Percentiles rank a stretch among this genome's conserved stretches.
Evolutionary conservation across 2,329 filamentous ascomycete genomes (phyloP).

Genomic region (Trichoderma sp.): DNA sequence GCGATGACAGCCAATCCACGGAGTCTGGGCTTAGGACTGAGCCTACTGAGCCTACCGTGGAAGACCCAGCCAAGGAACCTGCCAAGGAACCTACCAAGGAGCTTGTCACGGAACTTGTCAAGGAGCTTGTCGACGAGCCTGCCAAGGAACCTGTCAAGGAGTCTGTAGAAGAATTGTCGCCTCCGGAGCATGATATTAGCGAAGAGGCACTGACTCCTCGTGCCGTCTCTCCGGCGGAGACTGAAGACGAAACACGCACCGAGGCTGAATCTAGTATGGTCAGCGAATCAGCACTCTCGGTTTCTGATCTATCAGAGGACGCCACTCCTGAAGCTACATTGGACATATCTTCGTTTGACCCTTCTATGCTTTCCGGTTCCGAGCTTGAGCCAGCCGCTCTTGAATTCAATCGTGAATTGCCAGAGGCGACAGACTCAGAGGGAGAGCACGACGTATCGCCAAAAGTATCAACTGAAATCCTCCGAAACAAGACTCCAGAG

Average conservation of each 20-base stretch:
- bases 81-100: background rate
- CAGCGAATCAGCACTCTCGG: background rate
- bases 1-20: slow-evolving; percentile 41
- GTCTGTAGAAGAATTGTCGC: background rate
- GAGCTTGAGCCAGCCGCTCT: background rate
- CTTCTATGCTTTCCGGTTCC: background rate
- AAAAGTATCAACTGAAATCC: slow-evolving; percentile 23
- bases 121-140: background rate
- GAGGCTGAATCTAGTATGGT: background rate
- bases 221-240: slow-evolving; percentile 35
- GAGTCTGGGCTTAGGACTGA: slow-evolving; percentile 22
- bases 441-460: background rate
- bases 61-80: background rate
- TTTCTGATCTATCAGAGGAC: background rate
- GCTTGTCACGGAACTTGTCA: background rate
- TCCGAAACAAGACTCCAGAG: slow-evolving; percentile 51
- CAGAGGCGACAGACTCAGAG: background rate
- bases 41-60: background rate
- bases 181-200: slow-evolving; percentile 42
- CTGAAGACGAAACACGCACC: background rate
- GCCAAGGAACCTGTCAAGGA: background rate
- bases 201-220: slow-evolving; percentile 51
- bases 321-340: background rate
- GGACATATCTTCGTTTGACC: background rate
- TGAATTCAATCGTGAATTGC: background rate